Base-by-base conservation (phyloP, 1,284 basidiomycete genomes). In the Hortiboletus rubellus region DNA sequence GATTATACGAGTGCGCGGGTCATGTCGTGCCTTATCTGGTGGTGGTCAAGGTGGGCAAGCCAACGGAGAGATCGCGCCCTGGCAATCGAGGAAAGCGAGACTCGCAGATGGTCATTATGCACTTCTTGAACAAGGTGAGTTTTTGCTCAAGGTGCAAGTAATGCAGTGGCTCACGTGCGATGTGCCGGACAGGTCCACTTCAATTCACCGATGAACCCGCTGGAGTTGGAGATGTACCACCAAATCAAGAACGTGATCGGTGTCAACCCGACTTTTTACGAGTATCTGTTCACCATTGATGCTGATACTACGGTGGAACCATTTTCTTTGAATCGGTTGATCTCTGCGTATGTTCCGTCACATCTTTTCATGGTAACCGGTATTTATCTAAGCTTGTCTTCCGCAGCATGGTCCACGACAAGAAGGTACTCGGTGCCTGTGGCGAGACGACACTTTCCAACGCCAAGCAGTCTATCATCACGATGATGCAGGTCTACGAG, bases 241-340 rank as follows among this genome's bases (percentile, higher is more conserved):
- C 96, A 99, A 76, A 96, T 99, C 82, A 94, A 97, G 83, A 98
- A 99, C 71, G 94, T 99, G 54, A 98, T 99, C 66, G 96, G 96
- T 74, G 94, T 99, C 67, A 96, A 99, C 74, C 96, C 96, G 10
- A 89, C 93, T 1, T 98, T 98, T 78, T 99, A 98, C 77, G 96
- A 98, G 75, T 98, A 98, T 72, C 72, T 97, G 61, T 92, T 99
- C 80, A 96, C 91, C 76, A 89, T 99, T 47, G 96, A 99, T 77
- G 96, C 96, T 61, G 96, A 99, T 84, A 99, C 97, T 0, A 92
- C 89, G 24, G 94, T 96, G 36, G 87, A 93, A 55, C 86, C 92
- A 27, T 76, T 89, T 63, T 94, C 92, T 6, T 77, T 96, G 54
- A 97, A 97, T 72, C 85, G 92, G 31, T 80, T 97, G 57, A 88